Base-by-base conservation (phyloP, 805 yeast genomes). In the Candida manassasensis region DNA sequence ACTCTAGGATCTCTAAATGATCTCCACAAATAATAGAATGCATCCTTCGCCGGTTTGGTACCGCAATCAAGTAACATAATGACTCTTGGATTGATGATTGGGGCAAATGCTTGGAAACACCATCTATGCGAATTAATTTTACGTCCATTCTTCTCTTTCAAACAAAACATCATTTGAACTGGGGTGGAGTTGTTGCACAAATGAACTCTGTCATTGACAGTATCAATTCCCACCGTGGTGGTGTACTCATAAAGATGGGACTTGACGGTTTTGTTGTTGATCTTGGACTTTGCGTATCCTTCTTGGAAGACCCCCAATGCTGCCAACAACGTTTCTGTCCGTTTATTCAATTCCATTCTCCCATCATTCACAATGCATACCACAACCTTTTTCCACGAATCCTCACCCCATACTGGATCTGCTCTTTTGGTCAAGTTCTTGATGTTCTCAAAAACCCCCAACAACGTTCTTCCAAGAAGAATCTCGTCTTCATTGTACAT, bases 81-180 rank as follows among this genome's bases (percentile, higher is more conserved):
- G 17, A 88, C 83, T 34, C 79, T 79, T 3, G 98, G 97, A 35
- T 83, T 71, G 36, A 90, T 62, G 19, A 83, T 69, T 21, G 89
- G 84, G 10, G 88, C 85, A 64, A 90, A 86, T 2, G 95, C 94
- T 58, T 90, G 93, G 61, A 90, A 80, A 19, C 94, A 88, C 98
- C 98, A 90, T 49, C 97, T 74, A 61, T 90, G 98, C 3, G 96
- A 87, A 59, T 90, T 90, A 57, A 90, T 90, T 53, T 90, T 90
- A 54, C 84, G 80, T 46, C 83, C 79, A 57, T 90, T 90, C 52
- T 80, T 78, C 52, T 90, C 97, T 54, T 90, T 90, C 50, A 90
- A 63, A 50, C 96, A 90, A 57, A 89, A 89, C 17, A 90, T 57
- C 60, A 93, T 66, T 58, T 90, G 97, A 8, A 88, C 82, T 0